Conservation (phyloP, 202 grass and related monocot genomes). For the Musa balbisiana region DNA sequence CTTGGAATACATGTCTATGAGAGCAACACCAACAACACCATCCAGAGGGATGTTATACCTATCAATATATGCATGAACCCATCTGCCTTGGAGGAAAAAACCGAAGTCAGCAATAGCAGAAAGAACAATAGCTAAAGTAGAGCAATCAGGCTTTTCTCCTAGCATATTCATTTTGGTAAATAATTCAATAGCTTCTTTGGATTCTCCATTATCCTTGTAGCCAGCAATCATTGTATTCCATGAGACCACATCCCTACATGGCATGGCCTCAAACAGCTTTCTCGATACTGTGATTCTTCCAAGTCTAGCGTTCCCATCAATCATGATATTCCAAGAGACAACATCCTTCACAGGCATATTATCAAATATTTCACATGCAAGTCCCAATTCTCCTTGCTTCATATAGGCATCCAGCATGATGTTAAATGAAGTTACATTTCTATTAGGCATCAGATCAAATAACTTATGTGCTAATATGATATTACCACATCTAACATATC, state of each 20-base stretch:
- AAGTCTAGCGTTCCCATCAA: not conserved
- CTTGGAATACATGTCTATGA: slow-evolving; percentile 20
- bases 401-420: slow-evolving; percentile 8
- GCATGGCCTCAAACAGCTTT: slow-evolving; percentile 9
- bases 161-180: slow-evolving; percentile 5
- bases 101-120: slow-evolving; percentile 18
- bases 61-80: slow-evolving; percentile 9
- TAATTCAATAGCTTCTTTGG: not conserved
- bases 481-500: not conserved
- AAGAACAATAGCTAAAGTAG: slow-evolving; percentile 19
- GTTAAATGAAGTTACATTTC: slow-evolving; percentile 12
- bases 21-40: slow-evolving; percentile 14
- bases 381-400: not conserved
- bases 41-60: slow-evolving; percentile 9
- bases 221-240: slow-evolving; percentile 13
- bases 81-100: slow-evolving; percentile 14
- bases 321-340: slow-evolving; percentile 15
- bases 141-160: slow-evolving; percentile 11
- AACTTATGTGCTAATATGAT: not conserved
- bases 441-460: slow-evolving; percentile 3
- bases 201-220: slow-evolving; percentile 12
- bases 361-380: not conserved
- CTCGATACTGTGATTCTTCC: not conserved
- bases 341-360: no score
- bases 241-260: slow-evolving; percentile 6